Percentiles rank a stretch among this genome's conserved stretches.
phyloP scores from a whole-genome alignment of 768 basidiomycete species.

The Suillus cothurnatus region DNA sequence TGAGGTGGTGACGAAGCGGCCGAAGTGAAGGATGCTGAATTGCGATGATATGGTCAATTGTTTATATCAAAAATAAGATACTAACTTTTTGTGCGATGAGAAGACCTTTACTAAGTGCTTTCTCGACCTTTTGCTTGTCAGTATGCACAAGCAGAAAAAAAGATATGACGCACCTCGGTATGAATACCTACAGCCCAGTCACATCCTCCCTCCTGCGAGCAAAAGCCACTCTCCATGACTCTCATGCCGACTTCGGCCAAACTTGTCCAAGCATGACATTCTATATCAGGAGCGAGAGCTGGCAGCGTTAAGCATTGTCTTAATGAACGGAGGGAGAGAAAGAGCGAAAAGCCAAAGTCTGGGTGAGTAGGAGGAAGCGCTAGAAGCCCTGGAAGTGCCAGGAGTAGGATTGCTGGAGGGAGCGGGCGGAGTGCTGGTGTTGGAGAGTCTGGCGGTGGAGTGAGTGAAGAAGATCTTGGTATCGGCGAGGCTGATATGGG shows the following conservation, averaged over 20 bases:
- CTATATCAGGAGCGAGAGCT: conserved; percentile 56
- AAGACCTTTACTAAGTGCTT: conserved; percentile 3
- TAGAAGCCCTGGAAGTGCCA: conserved; percentile 62
- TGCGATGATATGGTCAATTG: conserved; percentile 10
- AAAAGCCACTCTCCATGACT: conserved; percentile 6
- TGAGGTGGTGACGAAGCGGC: conserved; percentile 58
- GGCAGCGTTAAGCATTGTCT: conserved; percentile 53
- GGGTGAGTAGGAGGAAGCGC: conserved; percentile 66
- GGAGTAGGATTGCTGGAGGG: conserved; percentile 51
- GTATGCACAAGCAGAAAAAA: conserved; percentile 11
- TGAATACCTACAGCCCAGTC: conserved; percentile 3
- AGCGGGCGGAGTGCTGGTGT: conserved; percentile 30
- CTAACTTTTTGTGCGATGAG: conserved; percentile 32
- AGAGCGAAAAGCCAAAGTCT: conserved; percentile 54
- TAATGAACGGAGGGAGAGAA: conserved; percentile 57
- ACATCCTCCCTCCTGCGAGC: neutral
- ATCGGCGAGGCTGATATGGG: neutral
- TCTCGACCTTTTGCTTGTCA: neutral
- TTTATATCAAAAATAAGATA: conserved; percentile 4
- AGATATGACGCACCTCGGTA: neutral
- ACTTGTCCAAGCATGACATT: conserved; percentile 72
- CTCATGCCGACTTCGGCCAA: conserved; percentile 68
- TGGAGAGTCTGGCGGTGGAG: neutral
- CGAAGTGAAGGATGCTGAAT: conserved; percentile 65
- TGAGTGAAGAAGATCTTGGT: neutral